A percentile compares a stretch with the other conserved stretches of the same genome.
These are phyloP conservation scores for Colletotrichum lupini DNA, from an alignment of 2,329 filamentous ascomycete genomes.

Conservation along the genomic window DNA sequence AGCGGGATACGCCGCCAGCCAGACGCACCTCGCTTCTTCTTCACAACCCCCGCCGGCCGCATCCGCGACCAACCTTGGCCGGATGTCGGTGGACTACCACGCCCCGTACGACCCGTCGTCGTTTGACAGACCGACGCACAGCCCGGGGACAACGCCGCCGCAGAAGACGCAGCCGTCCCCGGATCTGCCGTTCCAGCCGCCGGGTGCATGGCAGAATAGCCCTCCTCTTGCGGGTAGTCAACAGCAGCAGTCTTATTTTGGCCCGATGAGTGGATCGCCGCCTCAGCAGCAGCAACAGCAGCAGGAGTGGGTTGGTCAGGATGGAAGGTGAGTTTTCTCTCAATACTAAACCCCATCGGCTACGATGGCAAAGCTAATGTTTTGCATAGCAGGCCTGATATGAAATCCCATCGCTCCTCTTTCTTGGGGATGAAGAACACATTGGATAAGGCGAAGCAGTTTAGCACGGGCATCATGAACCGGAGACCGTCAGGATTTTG, in stretches of 20 bases:
- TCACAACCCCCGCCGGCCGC: not conserved
- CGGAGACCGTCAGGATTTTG: slow-evolving; percentile 31
- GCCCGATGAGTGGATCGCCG: not conserved
- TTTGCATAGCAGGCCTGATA: slow-evolving; percentile 14
- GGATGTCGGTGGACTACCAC: slow-evolving; percentile 14
- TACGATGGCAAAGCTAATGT: not conserved
- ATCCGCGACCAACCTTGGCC: not conserved
- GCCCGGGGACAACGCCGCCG: slow-evolving; percentile 15
- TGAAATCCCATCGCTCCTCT: slow-evolving; percentile 27
- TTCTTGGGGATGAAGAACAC: slow-evolving; percentile 35
- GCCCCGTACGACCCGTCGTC: slow-evolving; percentile 18
- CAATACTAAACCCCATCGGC: no score
- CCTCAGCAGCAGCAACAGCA: slow-evolving; percentile 17
- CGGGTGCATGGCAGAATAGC: slow-evolving; percentile 29
- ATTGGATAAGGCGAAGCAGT: slow-evolving; percentile 32
- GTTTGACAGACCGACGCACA: slow-evolving; percentile 12
- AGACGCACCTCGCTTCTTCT: not conserved
- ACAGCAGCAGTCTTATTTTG: slow-evolving; percentile 11
- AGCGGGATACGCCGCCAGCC: not conserved
- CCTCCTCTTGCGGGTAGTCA: slow-evolving; percentile 7
- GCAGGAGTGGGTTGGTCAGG: slow-evolving; percentile 20
- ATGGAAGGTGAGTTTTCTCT: slow-evolving; percentile 9
- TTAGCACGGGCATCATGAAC: slow-evolving; percentile 32
- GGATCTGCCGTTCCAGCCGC: slow-evolving; percentile 17
- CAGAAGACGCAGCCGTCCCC: slow-evolving; percentile 29